These are phyloP conservation scores for Dillenia suffruticosa DNA, from an alignment of 164 flowering plant species.

Conservation along the genomic window DNA sequence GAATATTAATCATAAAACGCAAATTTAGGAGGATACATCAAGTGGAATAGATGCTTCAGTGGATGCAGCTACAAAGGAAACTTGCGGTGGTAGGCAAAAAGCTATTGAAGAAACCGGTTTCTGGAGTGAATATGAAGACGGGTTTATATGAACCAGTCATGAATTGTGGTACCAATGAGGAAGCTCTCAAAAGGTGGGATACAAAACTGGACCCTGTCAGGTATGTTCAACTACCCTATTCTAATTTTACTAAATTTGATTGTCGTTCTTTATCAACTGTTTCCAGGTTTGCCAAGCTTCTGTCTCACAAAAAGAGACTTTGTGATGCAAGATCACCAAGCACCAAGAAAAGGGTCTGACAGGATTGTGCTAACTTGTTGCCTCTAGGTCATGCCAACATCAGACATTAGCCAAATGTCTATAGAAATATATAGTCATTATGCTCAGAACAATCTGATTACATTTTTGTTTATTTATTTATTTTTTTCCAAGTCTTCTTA, in stretches of 20 bases:
- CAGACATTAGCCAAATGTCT: too few species aligned
- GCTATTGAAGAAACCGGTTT: constrained; percentile 22
- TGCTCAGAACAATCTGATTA: too few species aligned
- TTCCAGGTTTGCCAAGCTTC: constrained; percentile 32
- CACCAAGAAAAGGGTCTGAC: neutral
- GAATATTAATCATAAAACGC: neutral
- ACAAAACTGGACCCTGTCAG: too few species aligned
- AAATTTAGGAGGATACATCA: constrained; percentile 33
- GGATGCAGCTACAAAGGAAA: constrained; percentile 15
- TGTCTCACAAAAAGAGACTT: constrained; percentile 27
- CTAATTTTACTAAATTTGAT: neutral
- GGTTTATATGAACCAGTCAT: constrained; percentile 9
- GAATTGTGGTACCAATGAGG: constrained; percentile 14
- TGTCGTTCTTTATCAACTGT: neutral
- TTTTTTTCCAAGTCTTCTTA: too few species aligned
- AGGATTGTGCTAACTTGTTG: too few species aligned
- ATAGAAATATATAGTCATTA: too few species aligned
- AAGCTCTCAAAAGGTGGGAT: neutral
- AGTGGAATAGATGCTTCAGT: constrained; percentile 12
- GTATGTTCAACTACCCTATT: too few species aligned
- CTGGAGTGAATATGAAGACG: constrained; percentile 23
- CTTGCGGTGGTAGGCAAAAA: constrained; percentile 19
- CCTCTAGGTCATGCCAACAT: too few species aligned
- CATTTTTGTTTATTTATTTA: too few species aligned
- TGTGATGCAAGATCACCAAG: constrained; percentile 28